Evolutionary conservation across 768 basidiomycete species (phyloP).

Genomic region (Pleurotus platypus): DNA sequence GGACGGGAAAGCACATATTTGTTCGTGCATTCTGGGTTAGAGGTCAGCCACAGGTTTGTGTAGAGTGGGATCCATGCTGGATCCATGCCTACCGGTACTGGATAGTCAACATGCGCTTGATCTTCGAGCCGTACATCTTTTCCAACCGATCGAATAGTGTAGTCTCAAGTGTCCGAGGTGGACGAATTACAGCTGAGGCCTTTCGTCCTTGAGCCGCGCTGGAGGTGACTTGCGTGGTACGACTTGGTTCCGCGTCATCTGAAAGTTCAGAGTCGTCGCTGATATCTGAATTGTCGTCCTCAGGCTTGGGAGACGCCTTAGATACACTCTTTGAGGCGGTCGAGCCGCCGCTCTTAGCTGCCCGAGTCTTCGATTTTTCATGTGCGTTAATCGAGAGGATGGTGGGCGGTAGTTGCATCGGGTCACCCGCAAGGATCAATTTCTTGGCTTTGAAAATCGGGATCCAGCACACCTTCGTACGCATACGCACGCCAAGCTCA

Average conservation of each 20-base stretch:
- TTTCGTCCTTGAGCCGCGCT: slow-evolving; percentile 13
- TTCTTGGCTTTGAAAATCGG: slow-evolving; percentile 92
- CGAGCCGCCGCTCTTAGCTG: slow-evolving; percentile 4
- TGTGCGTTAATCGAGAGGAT: slow-evolving; percentile 63
- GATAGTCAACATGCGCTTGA: slow-evolving; percentile 84
- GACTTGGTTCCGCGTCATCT: neutral
- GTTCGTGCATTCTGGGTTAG: slow-evolving; percentile 71
- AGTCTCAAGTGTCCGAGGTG: slow-evolving; percentile 74
- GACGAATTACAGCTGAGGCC: slow-evolving; percentile 31
- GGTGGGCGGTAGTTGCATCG: slow-evolving; percentile 94
- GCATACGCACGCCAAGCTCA: neutral
- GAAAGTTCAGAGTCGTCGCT: slow-evolving; percentile 6
- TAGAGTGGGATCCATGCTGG: neutral
- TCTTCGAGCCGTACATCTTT: slow-evolving; percentile 74
- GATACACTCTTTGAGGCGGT: slow-evolving; percentile 8
- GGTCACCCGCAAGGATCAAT: slow-evolving; percentile 89
- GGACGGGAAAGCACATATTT: slow-evolving; percentile 86
- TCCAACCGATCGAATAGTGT: slow-evolving; percentile 94
- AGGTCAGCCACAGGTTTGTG: neutral
- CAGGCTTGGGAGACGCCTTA: slow-evolving; percentile 7
- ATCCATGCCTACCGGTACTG: slow-evolving; percentile 71
- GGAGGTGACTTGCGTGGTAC: neutral
- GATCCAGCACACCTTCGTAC: slow-evolving; percentile 81
- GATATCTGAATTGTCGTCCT: neutral
- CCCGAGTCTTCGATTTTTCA: slow-evolving; percentile 17